phyloP scores from a whole-genome alignment of 2,329 filamentous ascomycete genomes.

The Bretziella fagacearum region DNA sequence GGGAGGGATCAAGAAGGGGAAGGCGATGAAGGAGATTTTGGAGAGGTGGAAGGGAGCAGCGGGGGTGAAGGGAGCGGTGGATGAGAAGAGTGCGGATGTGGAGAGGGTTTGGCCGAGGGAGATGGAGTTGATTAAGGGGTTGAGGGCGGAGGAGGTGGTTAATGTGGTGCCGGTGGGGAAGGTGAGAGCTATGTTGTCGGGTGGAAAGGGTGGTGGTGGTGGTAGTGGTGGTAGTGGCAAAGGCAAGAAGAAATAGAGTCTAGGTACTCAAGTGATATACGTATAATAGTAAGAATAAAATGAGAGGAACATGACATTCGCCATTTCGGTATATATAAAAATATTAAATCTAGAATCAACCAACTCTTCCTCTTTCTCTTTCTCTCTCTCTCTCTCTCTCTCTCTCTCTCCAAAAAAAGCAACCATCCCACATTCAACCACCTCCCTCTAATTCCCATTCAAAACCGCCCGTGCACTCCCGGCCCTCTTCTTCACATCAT shows the following conservation, averaged over 20 bases:
- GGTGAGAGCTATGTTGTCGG: constrained; percentile 60
- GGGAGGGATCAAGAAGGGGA: constrained; percentile 78
- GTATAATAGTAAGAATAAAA: background rate
- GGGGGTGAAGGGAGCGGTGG: constrained; percentile 38
- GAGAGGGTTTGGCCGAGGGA: constrained; percentile 77
- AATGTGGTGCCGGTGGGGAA: constrained; percentile 68
- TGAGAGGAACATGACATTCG: background rate
- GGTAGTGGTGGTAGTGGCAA: constrained; percentile 26
- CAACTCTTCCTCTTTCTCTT: background rate
- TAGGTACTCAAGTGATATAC: background rate
- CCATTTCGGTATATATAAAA: background rate
- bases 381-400: background rate
- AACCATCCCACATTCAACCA: background rate
- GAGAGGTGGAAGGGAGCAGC: constrained; percentile 58
- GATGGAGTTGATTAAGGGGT: constrained; percentile 62
- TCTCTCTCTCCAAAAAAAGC: background rate
- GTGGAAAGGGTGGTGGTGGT: constrained; percentile 29
- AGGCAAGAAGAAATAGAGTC: constrained; percentile 25
- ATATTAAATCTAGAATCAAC: too few relatives aligned
- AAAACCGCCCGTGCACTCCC: background rate
- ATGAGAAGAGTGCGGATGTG: constrained; percentile 41
- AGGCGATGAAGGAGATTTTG: constrained; percentile 82
- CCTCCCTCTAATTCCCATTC: background rate
- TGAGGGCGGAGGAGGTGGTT: constrained; percentile 68
- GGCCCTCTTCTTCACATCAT: constrained; percentile 4